Evolutionary conservation across 2,329 filamentous ascomycete species (phyloP).

Genomic region (Talaromyces piceae): DNA sequence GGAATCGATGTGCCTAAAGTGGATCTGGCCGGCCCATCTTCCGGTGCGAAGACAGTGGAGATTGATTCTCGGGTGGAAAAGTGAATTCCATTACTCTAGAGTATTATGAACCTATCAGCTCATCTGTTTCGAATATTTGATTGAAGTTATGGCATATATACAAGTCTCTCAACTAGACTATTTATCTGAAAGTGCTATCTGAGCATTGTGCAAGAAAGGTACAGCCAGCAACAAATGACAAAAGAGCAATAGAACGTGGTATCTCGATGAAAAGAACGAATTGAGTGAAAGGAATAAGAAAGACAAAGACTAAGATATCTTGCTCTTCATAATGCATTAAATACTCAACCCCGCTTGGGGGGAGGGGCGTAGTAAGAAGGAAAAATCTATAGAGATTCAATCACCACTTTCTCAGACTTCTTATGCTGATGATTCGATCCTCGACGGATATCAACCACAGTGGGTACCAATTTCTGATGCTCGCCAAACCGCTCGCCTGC

Average conservation of each 20-base stretch:
- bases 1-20: slow-evolving; percentile 44
- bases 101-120: neutral
- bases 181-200: neutral
- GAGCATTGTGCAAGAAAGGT: neutral
- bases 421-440: slow-evolving; percentile 22
- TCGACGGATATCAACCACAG: slow-evolving; percentile 20
- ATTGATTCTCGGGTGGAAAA: slow-evolving; percentile 4
- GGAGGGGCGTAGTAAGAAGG: neutral
- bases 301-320: neutral
- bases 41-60: slow-evolving; percentile 5
- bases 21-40: neutral
- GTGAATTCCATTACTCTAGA: neutral
- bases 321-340: neutral
- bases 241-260: neutral
- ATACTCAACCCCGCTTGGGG: neutral
- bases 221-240: neutral
- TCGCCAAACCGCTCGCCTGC: slow-evolving; percentile 19
- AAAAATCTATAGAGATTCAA: slow-evolving; percentile 19
- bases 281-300: neutral
- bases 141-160: neutral
- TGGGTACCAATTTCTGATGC: slow-evolving; percentile 21
- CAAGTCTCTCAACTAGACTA: neutral
- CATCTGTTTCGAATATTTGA: too few relatives aligned
- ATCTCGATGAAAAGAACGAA: slow-evolving; percentile 2
- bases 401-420: slow-evolving; percentile 25